These are phyloP conservation scores for Medicago arabica DNA, from an alignment of 306 rosid genomes.

Conservation along the genomic window DNA sequence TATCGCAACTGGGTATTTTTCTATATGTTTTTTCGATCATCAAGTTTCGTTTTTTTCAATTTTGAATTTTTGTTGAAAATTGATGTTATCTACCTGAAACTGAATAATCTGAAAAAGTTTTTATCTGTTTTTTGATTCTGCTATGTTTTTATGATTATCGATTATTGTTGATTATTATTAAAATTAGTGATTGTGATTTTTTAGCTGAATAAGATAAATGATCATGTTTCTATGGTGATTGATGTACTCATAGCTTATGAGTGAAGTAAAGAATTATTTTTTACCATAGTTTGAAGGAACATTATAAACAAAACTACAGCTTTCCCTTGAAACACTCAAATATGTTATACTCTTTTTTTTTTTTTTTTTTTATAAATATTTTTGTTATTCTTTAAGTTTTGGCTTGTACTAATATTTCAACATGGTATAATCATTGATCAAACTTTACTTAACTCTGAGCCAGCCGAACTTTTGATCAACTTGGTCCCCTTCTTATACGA, in stretches of 20 bases:
- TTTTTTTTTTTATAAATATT: background rate
- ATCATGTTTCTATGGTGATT: constrained; percentile 35
- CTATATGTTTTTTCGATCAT: background rate
- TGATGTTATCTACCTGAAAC: background rate
- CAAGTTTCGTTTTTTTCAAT: constrained; percentile 20
- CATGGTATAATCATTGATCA: background rate
- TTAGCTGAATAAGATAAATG: constrained; percentile 34
- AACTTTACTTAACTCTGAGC: background rate
- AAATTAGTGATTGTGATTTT: constrained; percentile 37
- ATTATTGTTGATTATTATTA: constrained; percentile 1
- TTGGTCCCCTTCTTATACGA: too few relatives aligned
- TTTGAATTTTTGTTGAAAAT: constrained; percentile 12
- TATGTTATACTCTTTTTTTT: background rate
- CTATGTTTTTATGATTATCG: constrained; percentile 27
- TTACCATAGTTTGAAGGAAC: constrained; percentile 24
- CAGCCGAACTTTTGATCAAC: background rate
- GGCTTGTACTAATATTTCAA: background rate
- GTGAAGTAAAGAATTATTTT: constrained; percentile 40
- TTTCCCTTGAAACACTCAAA: constrained; percentile 22
- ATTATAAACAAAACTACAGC: background rate
- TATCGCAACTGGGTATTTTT: constrained; percentile 34
- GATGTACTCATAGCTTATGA: constrained; percentile 35
- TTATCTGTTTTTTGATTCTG: background rate
- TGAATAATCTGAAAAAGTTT: constrained; percentile 18
- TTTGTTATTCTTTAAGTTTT: background rate